A percentile compares a stretch with the other conserved stretches of the same genome.
Evolutionary conservation across 306 rosid species (phyloP).

Genomic region (Pyrus bretschneideri): DNA sequence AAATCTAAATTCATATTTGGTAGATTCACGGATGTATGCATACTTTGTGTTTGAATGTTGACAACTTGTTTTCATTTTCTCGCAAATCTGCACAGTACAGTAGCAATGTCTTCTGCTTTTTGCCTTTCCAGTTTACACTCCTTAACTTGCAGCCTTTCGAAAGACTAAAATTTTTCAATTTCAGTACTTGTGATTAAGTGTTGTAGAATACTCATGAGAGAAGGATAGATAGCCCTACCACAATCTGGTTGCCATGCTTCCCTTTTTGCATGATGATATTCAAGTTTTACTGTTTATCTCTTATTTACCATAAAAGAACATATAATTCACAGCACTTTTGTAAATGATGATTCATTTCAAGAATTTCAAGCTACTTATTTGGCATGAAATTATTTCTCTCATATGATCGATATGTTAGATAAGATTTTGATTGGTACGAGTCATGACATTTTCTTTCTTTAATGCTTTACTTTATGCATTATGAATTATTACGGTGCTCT

Average conservation of each 20-base stretch:
- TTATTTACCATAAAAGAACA: not conserved
- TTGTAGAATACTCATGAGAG: not conserved
- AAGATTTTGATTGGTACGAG: not conserved
- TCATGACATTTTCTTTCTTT: not conserved
- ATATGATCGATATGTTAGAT: not conserved
- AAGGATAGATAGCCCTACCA: not conserved
- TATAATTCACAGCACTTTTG: not conserved
- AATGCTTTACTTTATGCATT: constrained; percentile 9
- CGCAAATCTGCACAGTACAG: no score
- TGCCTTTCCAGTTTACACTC: not conserved
- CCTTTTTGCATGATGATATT: not conserved
- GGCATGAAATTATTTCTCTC: not conserved
- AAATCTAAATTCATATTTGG: not conserved
- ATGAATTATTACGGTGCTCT: not conserved
- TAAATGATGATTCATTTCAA: not conserved
- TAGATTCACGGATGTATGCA: not conserved
- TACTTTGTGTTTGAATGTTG: no score
- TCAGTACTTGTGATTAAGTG: not conserved
- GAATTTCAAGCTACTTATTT: not conserved
- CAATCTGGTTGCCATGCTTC: not conserved
- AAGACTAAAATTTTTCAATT: not conserved
- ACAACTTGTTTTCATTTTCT: not conserved
- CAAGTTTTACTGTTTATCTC: not conserved
- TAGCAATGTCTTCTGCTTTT: not conserved
- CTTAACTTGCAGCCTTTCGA: not conserved